These are phyloP conservation scores for Cercospora zeae-maydis DNA, from an alignment of 2,329 filamentous ascomycete genomes.

Conservation along the genomic window DNA sequence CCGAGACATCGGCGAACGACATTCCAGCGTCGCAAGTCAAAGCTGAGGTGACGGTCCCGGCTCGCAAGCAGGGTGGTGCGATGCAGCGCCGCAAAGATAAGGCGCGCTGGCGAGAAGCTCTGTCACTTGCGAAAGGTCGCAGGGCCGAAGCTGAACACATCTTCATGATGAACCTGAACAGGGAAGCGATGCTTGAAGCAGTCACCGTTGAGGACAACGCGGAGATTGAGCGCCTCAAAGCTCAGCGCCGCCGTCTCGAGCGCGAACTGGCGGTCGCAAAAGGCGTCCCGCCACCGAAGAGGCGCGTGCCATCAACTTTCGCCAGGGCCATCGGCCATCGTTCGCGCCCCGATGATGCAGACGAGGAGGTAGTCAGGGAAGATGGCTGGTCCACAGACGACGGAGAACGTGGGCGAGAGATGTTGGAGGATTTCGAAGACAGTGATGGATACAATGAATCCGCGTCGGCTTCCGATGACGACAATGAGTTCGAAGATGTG, in stretches of 20 bases:
- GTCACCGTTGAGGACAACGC: constrained; percentile 7
- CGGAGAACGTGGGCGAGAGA: neutral
- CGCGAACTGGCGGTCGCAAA: constrained; percentile 6
- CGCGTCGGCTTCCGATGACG: neutral
- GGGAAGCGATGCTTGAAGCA: constrained; percentile 17
- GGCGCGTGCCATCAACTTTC: neutral
- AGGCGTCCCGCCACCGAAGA: neutral
- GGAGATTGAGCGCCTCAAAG: constrained; percentile 15
- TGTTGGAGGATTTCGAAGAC: constrained; percentile 3
- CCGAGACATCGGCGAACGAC: neutral
- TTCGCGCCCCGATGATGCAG: neutral
- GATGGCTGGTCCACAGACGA: constrained; percentile 14
- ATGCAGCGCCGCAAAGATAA: neutral
- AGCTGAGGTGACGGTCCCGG: constrained; percentile 3
- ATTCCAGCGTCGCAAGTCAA: neutral
- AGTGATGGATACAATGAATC: neutral
- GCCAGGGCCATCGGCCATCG: neutral
- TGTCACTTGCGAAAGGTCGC: constrained; percentile 7
- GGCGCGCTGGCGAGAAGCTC: constrained; percentile 15
- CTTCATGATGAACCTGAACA: constrained; percentile 12
- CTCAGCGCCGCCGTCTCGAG: constrained; percentile 9
- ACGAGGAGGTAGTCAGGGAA: constrained; percentile 14
- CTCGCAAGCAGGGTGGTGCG: neutral
- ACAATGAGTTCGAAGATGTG: neutral
- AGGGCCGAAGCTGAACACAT: constrained; percentile 1